These are phyloP conservation scores for Pelargonium myrrhifolium DNA, from an alignment of 441 rosid species.

Conservation along the genomic window DNA sequence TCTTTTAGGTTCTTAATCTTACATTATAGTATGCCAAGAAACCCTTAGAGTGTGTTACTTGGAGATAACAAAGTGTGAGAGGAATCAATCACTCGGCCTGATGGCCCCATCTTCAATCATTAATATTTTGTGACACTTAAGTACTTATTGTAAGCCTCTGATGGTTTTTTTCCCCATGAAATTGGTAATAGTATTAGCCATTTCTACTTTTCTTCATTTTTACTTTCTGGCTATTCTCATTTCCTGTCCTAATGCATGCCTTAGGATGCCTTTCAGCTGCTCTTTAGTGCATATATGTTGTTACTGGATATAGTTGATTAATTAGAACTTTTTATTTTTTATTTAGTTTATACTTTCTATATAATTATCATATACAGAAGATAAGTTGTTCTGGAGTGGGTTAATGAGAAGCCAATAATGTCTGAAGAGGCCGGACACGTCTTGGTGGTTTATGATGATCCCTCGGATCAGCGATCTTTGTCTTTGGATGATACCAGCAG, in stretches of 20 bases:
- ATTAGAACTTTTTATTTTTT: not conserved
- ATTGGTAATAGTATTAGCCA: not conserved
- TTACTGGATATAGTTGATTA: not conserved
- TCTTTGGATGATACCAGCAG: conserved; percentile 80
- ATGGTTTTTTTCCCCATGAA: no score
- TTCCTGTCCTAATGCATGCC: no score
- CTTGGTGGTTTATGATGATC: conserved; percentile 70
- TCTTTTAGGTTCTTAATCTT: no score
- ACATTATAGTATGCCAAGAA: no score
- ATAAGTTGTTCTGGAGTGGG: conserved; percentile 18
- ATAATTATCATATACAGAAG: conserved; percentile 21
- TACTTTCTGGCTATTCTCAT: not conserved
- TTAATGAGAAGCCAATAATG: conserved; percentile 42
- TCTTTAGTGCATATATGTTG: not conserved
- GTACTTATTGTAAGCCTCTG: not conserved
- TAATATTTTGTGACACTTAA: not conserved
- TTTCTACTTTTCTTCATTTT: not conserved
- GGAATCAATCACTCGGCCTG: no score
- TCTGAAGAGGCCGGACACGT: conserved; percentile 68
- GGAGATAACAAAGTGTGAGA: no score
- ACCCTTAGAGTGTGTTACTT: no score
- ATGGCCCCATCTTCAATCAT: no score
- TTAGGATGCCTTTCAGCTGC: not conserved
- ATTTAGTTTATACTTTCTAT: conserved; percentile 6
- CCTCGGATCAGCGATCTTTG: conserved; percentile 73